Conservation (phyloP, 306 rosid species). For the Begonia masoniana region DNA sequence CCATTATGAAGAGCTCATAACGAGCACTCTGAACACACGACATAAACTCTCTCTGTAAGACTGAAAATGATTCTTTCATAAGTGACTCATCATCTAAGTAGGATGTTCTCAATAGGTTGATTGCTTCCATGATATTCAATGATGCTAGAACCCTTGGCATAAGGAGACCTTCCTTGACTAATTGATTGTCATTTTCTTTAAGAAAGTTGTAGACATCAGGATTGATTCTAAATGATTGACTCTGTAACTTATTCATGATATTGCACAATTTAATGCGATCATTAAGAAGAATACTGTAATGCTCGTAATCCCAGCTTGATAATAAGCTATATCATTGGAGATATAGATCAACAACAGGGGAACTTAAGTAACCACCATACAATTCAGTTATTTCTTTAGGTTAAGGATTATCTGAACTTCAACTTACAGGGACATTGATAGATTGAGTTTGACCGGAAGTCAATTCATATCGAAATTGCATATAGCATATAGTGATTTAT, state of each 20-base stretch:
- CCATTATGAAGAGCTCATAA: not conserved
- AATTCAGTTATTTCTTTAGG: not conserved
- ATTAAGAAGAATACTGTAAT: not conserved
- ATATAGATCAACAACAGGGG: not conserved
- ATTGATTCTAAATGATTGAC: conserved; percentile 2
- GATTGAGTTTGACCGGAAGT: conserved; percentile 1
- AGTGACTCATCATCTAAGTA: not conserved
- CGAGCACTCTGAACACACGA: not conserved
- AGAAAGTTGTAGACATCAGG: not conserved
- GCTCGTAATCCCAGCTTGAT: not conserved
- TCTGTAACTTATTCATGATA: not conserved
- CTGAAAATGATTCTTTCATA: not conserved
- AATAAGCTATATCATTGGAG: not conserved
- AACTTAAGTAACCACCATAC: conserved; percentile 2
- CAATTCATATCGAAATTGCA: not conserved
- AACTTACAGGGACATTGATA: not conserved
- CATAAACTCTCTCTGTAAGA: not conserved
- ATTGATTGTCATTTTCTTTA: not conserved
- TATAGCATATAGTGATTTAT: not conserved
- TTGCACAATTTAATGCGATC: not conserved
- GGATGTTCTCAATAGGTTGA: not conserved
- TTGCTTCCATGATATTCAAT: not conserved
- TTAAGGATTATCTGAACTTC: not conserved
- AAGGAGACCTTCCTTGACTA: not conserved
- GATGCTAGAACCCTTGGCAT: not conserved